Percentiles rank a stretch among this genome's conserved stretches.
Conservation (phyloP, 2,329 filamentous ascomycete species). For the Cercospora beticola region DNA sequence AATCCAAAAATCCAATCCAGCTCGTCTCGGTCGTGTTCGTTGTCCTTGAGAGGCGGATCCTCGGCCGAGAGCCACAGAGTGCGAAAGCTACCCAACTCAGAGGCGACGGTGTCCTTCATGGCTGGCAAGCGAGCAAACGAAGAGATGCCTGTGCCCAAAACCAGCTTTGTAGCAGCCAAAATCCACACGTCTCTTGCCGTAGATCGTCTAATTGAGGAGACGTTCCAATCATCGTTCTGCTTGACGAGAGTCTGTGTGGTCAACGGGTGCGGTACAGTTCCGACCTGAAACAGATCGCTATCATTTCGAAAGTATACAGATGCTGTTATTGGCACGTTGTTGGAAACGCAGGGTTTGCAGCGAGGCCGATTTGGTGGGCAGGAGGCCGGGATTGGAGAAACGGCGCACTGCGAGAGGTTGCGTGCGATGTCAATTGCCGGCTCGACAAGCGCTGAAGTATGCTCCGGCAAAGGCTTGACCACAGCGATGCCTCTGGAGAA, state of each 20-base stretch:
- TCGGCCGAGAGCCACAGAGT: conserved; percentile 83
- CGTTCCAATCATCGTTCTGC: conserved; percentile 42
- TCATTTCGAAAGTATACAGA: conserved; percentile 69
- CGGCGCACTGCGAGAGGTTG: conserved; percentile 72
- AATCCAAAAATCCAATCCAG: conserved; percentile 92
- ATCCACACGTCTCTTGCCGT: conserved; percentile 80
- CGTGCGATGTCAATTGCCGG: conserved; percentile 71
- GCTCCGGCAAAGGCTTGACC: conserved; percentile 72
- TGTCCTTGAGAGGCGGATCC: conserved; percentile 45
- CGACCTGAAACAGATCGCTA: conserved; percentile 74
- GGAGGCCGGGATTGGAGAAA: conserved; percentile 68
- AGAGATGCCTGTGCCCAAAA: conserved; percentile 63
- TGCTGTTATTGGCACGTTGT: conserved; percentile 65
- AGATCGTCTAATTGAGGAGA: conserved; percentile 52
- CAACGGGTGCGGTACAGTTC: conserved; percentile 87
- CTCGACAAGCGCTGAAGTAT: conserved; percentile 70
- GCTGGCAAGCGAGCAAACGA: conserved; percentile 65
- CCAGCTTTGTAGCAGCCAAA: conserved; percentile 64
- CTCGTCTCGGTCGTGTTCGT: conserved; percentile 53
- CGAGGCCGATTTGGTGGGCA: conserved; percentile 79
- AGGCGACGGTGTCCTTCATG: conserved; percentile 80
- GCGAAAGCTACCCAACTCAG: conserved; percentile 61
- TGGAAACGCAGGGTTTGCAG: conserved; percentile 71
- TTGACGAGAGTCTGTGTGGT: conserved; percentile 70
- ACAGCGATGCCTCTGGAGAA: conserved; percentile 77